Evolutionary conservation across 345 rosid species (phyloP).

Genomic region (Lepidium didymum): DNA sequence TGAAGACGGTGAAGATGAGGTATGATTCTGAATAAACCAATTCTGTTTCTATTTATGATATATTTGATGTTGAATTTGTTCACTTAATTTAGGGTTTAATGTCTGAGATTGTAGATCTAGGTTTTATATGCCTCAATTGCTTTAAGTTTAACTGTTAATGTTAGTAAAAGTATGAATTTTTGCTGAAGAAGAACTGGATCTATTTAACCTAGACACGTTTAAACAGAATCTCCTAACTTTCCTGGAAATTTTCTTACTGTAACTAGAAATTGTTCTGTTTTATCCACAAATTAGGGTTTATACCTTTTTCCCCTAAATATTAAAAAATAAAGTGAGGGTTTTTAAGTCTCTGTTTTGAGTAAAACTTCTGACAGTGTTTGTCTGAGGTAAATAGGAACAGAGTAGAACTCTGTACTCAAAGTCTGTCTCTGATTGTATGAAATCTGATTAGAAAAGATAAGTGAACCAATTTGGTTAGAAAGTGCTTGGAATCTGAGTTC

Average conservation of each 20-base stretch:
- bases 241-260: background rate
- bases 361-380: background rate
- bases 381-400: background rate
- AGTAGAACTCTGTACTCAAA: background rate
- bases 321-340: background rate
- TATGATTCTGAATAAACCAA: background rate
- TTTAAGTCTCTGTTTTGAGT: background rate
- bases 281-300: conserved; percentile 8
- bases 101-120: conserved; percentile 6
- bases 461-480: background rate
- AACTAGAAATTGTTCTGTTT: conserved; percentile 2
- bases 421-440: background rate
- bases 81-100: background rate
- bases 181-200: conserved; percentile 1
- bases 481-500: background rate
- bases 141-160: background rate
- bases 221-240: background rate
- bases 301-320: background rate
- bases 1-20: conserved; percentile 46
- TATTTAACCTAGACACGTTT: background rate
- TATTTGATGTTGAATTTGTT: background rate
- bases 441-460: background rate
- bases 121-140: background rate
- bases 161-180: background rate
- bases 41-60: background rate